These are phyloP conservation scores for Elsinoe necatrix DNA, from an alignment of 2,329 filamentous ascomycete genomes.

Conservation along the genomic window DNA sequence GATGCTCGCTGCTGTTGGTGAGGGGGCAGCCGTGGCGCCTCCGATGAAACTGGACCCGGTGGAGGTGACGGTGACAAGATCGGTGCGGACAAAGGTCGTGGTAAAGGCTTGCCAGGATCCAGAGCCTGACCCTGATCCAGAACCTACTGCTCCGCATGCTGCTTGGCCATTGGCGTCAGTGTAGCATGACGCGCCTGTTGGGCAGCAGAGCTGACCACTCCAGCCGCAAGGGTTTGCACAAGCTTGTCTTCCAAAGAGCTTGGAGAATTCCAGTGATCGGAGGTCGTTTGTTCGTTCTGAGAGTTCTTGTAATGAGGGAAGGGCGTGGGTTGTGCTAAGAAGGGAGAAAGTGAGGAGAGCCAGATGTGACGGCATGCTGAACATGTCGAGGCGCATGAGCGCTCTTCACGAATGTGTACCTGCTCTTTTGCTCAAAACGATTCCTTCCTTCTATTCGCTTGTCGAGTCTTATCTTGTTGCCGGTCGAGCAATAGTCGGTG, in stretches of 20 bases:
- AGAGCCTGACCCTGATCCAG: constrained; percentile 23
- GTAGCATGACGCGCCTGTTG: constrained; percentile 38
- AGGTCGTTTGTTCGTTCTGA: neutral
- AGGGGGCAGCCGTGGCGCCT: constrained; percentile 22
- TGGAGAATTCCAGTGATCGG: neutral
- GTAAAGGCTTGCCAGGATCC: constrained; percentile 51
- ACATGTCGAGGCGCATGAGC: constrained; percentile 8
- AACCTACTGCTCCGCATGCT: constrained; percentile 32
- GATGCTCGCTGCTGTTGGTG: constrained; percentile 20
- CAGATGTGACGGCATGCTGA: constrained; percentile 1
- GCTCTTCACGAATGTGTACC: neutral
- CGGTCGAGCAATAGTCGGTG: constrained; percentile 3
- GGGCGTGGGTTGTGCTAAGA: neutral
- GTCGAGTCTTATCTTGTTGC: neutral
- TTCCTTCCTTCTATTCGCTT: neutral
- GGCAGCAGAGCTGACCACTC: constrained; percentile 44
- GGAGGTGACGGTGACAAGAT: constrained; percentile 42
- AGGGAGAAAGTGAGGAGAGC: neutral
- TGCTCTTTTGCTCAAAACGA: neutral
- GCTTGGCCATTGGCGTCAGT: constrained; percentile 44
- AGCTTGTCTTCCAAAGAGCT: constrained; percentile 27
- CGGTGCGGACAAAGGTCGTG: constrained; percentile 48
- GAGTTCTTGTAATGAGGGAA: neutral
- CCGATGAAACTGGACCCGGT: constrained; percentile 42
- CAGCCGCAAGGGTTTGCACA: constrained; percentile 48